Percentiles rank a stretch among this genome's conserved stretches.
These are phyloP conservation scores for Medicago lupulina DNA, from an alignment of 306 rosid species.

Conservation along the genomic window DNA sequence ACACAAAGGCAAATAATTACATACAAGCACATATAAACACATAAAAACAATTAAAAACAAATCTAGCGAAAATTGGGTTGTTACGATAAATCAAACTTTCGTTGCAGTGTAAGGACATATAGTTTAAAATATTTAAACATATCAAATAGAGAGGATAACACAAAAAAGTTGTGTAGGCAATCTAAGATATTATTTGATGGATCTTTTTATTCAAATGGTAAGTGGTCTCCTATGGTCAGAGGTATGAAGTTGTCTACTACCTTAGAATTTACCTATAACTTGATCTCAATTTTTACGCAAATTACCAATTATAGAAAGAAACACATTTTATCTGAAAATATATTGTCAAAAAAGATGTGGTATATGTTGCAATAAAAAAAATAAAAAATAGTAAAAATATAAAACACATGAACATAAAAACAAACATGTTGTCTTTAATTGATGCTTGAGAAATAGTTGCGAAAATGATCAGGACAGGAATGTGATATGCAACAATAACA, in stretches of 20 bases:
- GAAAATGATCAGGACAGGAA: not conserved
- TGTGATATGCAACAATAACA: not conserved
- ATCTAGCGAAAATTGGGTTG: too few species aligned
- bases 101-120: too few species aligned
- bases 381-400: not conserved
- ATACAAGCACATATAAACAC: too few species aligned
- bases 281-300: not conserved
- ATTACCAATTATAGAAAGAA: not conserved
- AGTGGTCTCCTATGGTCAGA: not conserved
- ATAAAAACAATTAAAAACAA: too few species aligned
- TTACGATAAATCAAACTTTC: too few species aligned
- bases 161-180: too few species aligned
- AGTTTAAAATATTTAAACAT: too few species aligned
- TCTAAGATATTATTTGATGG: not conserved
- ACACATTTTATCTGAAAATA: not conserved
- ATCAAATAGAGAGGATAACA: too few species aligned
- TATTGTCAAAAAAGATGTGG: too few species aligned
- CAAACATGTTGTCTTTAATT: not conserved
- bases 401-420: not conserved
- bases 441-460: not conserved
- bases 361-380: not conserved
- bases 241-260: not conserved
- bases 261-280: not conserved
- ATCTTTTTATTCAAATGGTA: not conserved
- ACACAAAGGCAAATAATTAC: too few species aligned